Percentiles rank a stretch among this genome's conserved stretches.
phyloP scores from a whole-genome alignment of 116 monocot species.

The Zostera marina region DNA sequence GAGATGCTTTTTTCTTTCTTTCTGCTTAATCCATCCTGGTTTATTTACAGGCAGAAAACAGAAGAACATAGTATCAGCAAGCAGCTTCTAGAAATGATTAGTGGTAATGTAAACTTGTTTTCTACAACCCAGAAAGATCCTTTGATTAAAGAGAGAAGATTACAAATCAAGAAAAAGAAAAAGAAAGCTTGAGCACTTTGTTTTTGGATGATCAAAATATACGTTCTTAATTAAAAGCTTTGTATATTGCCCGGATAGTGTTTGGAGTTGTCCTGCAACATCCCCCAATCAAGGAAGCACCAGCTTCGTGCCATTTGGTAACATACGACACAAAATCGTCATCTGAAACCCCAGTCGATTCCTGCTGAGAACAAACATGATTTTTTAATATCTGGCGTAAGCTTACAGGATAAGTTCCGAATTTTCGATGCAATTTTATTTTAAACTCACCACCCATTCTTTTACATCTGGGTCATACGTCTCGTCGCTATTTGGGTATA shows the following conservation, averaged over 20 bases:
- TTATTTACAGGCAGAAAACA: no score
- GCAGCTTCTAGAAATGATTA: no score
- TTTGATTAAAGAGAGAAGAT: no score
- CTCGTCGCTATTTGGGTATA: slow-evolving; percentile 95
- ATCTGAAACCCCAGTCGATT: slow-evolving; percentile 52
- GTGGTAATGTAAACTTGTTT: no score
- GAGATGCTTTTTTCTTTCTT: no score
- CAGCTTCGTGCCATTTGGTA: slow-evolving; percentile 55
- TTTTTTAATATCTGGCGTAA: no score
- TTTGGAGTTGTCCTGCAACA: slow-evolving; percentile 92
- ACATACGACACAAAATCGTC: slow-evolving; percentile 88
- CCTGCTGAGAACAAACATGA: slow-evolving; percentile 17
- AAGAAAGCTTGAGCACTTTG: no score
- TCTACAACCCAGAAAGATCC: no score
- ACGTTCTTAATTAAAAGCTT: slow-evolving; percentile 11
- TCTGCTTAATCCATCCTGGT: no score
- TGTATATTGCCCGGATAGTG: slow-evolving; percentile 68
- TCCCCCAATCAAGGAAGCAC: slow-evolving; percentile 82
- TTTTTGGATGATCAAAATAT: no score
- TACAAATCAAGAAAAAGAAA: no score
- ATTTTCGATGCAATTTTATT: background rate
- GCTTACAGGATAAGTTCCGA: background rate
- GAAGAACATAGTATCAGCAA: no score
- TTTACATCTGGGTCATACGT: slow-evolving; percentile 64
- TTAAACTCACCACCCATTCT: slow-evolving; percentile 80